These are phyloP conservation scores for Lecanicillium sp. DNA, from an alignment of 2,329 filamentous ascomycete species.

Conservation along the genomic window DNA sequence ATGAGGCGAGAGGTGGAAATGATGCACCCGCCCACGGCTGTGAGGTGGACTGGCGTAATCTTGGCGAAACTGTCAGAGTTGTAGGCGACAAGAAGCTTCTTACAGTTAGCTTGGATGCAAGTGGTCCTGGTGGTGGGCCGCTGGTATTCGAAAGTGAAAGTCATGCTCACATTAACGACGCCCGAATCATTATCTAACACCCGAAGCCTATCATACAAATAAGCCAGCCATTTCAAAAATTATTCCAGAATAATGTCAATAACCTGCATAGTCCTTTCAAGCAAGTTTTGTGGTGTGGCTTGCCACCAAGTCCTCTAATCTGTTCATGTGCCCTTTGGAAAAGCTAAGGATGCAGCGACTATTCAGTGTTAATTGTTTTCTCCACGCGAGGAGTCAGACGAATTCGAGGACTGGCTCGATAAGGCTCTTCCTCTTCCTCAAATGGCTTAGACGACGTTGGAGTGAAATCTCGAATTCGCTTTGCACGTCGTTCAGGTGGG, in stretches of 20 bases:
- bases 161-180: neutral
- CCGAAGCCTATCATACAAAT: neutral
- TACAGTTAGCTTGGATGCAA: conserved; percentile 64
- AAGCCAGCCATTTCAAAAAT: neutral
- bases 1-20: conserved; percentile 19
- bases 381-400: conserved; percentile 14
- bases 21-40: conserved; percentile 33
- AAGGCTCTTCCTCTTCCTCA: conserved; percentile 39
- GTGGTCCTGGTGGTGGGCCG: conserved; percentile 56
- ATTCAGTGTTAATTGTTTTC: too few relatives aligned
- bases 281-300: neutral
- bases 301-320: too few relatives aligned
- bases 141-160: conserved; percentile 57
- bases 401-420: conserved; percentile 18
- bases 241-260: neutral
- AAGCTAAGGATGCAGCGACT: too few relatives aligned
- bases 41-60: conserved; percentile 73
- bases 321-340: too few relatives aligned
- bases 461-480: conserved; percentile 38
- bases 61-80: conserved; percentile 69
- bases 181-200: conserved; percentile 4
- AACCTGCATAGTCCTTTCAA: neutral
- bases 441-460: conserved; percentile 35
- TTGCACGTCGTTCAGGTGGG: conserved; percentile 28
- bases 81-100: conserved; percentile 62